Evolutionary conservation across 495 filamentous ascomycete species (phyloP), one percentile per base, ranked within the genome.

Genomic region (Aspergillus saccharolyticus): DNA sequence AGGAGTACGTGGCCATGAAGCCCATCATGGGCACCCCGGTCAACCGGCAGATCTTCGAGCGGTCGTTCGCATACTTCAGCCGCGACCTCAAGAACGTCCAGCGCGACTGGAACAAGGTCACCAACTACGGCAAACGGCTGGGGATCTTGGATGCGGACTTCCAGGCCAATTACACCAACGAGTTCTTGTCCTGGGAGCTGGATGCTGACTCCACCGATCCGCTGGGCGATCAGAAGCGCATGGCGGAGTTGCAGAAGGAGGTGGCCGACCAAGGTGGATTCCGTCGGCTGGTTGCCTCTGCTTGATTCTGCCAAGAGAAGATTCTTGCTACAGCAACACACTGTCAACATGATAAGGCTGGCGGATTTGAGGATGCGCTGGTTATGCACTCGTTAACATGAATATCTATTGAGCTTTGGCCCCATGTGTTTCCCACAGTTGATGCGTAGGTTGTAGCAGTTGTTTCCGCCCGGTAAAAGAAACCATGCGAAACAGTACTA

Each of bases 21-120:
- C 84, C 85, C 16, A 73, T 80, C 61, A 87, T 89, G 83, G 83
- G 74, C 22, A 81, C 81, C 6, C 58, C 74, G 16, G 80, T 87
- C 53, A 86, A 88, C 70, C 76, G 80, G 52, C 86, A 88, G 82
- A 89, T 88, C 75, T 87, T 84, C 59, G 84, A 87, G 75, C 80
- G 85, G 55, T 85, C 81, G 19, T 88, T 79, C 66, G 85, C 84
- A 7, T 88, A 89, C 76, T 86, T 87, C 72, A 85, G 82, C 51
- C 77, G 78, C 51, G 85, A 89, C 60, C 61, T 89, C 57, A 85
- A 89, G 83, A 88, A 88, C 64, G 84, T 89, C 19, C 59, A 66
- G 51, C 81, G 84, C 55, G 85, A 88, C 74, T 88, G 83, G 84
- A 67, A 73, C 51, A 89, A 89, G 77, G 85, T 88, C 24, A 88